Conservation (phyloP, 306 rosid species). For the Cucurbita moschata region DNA sequence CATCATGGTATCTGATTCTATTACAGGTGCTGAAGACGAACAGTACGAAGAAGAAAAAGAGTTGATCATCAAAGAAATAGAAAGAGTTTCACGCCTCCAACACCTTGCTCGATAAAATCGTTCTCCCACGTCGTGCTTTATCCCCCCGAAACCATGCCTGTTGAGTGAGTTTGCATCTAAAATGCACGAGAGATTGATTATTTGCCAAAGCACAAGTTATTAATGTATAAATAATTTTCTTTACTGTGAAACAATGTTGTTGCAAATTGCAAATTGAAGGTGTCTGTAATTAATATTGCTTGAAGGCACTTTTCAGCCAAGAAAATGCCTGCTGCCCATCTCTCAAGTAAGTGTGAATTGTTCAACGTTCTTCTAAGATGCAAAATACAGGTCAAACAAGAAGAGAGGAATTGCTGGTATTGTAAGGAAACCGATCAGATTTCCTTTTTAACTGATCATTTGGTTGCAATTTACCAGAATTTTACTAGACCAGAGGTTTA, state of each 20-base stretch:
- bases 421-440: no score
- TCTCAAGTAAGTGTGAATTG: neutral
- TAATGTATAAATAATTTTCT: neutral
- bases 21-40: slow-evolving; percentile 85
- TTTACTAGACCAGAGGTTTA: no score
- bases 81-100: slow-evolving; percentile 20
- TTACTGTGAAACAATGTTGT: neutral
- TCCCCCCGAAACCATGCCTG: neutral
- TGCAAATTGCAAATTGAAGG: slow-evolving; percentile 4
- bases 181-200: neutral
- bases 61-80: slow-evolving; percentile 67
- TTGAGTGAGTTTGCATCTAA: neutral
- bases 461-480: no score
- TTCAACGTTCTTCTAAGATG: neutral
- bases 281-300: neutral
- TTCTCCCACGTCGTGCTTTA: neutral
- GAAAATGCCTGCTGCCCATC: neutral
- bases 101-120: slow-evolving; percentile 11
- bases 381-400: no score
- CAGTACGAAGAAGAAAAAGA: slow-evolving; percentile 94
- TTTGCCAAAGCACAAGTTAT: neutral
- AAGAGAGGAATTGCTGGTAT: no score
- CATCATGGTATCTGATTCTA: neutral
- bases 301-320: neutral
- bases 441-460: no score